Percentiles rank a stretch among this genome's conserved stretches.
Evolutionary conservation across 148 eudicot genomes (phyloP).

Genomic region (Fagopyrum tataricum): DNA sequence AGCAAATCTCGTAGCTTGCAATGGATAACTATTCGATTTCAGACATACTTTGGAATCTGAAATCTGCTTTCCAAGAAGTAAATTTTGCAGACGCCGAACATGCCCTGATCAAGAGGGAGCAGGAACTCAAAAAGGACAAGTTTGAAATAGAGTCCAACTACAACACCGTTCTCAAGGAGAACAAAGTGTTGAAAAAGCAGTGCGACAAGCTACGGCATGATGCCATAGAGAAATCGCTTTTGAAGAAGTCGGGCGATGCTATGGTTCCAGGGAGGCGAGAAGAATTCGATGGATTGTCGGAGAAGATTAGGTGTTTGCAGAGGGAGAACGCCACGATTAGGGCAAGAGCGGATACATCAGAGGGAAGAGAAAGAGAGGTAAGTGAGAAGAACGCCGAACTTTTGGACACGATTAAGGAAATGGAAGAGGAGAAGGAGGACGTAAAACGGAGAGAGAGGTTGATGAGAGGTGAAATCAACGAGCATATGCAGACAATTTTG

Average conservation of each 20-base stretch:
- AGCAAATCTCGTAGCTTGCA: background rate
- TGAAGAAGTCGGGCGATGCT: too few relatives aligned
- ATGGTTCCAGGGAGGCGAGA: background rate
- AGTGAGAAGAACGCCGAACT: too few relatives aligned
- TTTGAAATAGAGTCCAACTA: constrained; percentile 13
- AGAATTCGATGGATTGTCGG: background rate
- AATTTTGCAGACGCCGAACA: constrained; percentile 1
- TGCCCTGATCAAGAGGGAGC: constrained; percentile 4
- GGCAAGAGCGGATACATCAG: too few relatives aligned
- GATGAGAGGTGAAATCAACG: too few relatives aligned
- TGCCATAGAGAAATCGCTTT: background rate
- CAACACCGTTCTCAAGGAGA: background rate
- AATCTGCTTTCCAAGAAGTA: background rate
- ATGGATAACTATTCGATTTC: background rate
- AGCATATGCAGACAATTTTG: background rate
- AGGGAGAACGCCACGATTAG: too few relatives aligned
- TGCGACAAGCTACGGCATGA: background rate
- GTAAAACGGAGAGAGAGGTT: too few relatives aligned
- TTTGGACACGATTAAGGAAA: background rate
- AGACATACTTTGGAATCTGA: background rate
- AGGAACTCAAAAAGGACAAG: background rate
- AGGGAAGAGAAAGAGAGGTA: too few relatives aligned
- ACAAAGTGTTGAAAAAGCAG: constrained; percentile 15
- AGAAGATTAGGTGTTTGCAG: background rate
- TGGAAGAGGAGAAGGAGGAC: background rate